Percentiles rank a stretch among this genome's conserved stretches.
These are phyloP conservation scores for Aschersonia sp. DNA, from an alignment of 2,329 filamentous ascomycete species.

Conservation along the genomic window DNA sequence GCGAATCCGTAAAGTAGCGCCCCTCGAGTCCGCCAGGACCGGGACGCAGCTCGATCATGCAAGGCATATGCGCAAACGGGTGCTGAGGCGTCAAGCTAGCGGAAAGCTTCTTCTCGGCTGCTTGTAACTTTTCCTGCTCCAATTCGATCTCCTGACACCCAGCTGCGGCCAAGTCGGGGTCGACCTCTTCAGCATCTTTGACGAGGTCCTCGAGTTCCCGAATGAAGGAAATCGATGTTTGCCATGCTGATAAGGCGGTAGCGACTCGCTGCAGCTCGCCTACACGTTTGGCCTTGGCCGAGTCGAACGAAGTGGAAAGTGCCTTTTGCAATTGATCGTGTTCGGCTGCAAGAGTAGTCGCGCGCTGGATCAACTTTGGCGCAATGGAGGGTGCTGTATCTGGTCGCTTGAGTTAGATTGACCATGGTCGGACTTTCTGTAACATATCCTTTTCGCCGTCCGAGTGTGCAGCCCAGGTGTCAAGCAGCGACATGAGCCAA, in stretches of 20 bases:
- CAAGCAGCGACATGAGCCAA: no score
- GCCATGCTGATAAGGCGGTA: constrained; percentile 42
- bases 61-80: constrained; percentile 79
- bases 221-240: constrained; percentile 36
- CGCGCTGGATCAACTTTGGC: constrained; percentile 42
- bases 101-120: constrained; percentile 54
- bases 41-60: constrained; percentile 80
- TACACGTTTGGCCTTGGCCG: constrained; percentile 39
- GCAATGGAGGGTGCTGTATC: constrained; percentile 23
- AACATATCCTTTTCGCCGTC: no score
- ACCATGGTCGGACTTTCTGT: no score
- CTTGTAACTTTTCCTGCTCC: constrained; percentile 45
- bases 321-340: constrained; percentile 36
- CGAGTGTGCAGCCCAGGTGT: no score
- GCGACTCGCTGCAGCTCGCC: constrained; percentile 47
- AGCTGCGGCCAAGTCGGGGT: constrained; percentile 60
- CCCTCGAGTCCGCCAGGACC: constrained; percentile 88
- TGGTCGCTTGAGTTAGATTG: not conserved
- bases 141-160: constrained; percentile 67
- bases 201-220: constrained; percentile 38
- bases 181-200: constrained; percentile 25
- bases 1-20: constrained; percentile 71
- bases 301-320: constrained; percentile 40
- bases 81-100: constrained; percentile 72
- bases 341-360: constrained; percentile 40